These are phyloP conservation scores for Fusarium equiseti DNA, from an alignment of 2,329 filamentous ascomycete species.

Conservation along the genomic window DNA sequence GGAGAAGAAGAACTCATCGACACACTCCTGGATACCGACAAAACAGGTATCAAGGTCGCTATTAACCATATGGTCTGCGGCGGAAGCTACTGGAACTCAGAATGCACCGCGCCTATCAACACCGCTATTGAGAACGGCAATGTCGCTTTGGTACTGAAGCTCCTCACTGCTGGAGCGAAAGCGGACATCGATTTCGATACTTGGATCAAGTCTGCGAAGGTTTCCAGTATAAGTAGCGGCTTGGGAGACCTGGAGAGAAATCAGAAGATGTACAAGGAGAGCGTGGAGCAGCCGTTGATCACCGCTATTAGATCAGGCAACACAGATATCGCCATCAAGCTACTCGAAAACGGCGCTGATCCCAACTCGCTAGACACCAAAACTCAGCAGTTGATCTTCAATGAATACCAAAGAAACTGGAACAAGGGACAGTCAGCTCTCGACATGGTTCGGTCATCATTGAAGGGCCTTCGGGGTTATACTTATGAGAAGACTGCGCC, in stretches of 20 bases:
- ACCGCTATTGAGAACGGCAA: constrained; percentile 69
- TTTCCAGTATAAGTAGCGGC: constrained; percentile 52
- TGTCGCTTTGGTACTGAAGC: constrained; percentile 64
- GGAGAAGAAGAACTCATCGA: constrained; percentile 63
- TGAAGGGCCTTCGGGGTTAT: constrained; percentile 64
- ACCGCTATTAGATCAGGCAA: constrained; percentile 63
- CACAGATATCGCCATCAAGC: constrained; percentile 63
- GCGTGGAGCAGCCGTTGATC: constrained; percentile 74
- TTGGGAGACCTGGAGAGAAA: constrained; percentile 61
- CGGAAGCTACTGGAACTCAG: constrained; percentile 50
- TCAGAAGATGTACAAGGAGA: constrained; percentile 59
- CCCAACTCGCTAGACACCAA: constrained; percentile 67
- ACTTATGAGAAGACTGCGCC: constrained; percentile 39
- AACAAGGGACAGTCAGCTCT: constrained; percentile 64
- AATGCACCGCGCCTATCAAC: constrained; percentile 64
- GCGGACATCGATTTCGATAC: constrained; percentile 71
- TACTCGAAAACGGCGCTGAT: constrained; percentile 75
- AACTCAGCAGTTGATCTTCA: constrained; percentile 53
- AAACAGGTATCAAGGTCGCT: constrained; percentile 69
- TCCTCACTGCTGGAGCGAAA: constrained; percentile 73
- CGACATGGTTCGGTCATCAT: constrained; percentile 68
- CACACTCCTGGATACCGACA: constrained; percentile 66
- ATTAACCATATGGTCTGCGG: constrained; percentile 72
- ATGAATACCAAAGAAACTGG: constrained; percentile 51
- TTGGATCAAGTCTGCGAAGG: constrained; percentile 70